Percentiles rank a stretch among this genome's conserved stretches.
Conservation (phyloP, 225 moss, liverwort and hornwort genomes). For the Pseudoscleropodium purum region DNA sequence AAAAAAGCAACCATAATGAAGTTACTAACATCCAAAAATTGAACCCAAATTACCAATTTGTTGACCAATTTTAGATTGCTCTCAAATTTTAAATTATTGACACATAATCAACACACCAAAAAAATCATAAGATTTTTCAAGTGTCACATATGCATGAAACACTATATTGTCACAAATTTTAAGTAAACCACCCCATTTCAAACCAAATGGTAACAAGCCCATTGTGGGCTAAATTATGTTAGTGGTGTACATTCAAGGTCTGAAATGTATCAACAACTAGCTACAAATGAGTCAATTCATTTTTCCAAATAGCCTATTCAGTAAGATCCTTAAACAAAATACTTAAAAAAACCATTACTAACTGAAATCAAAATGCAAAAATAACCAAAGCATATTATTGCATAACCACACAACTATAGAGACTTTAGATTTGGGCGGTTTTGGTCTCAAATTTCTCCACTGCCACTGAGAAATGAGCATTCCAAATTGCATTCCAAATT, state of each 20-base stretch:
- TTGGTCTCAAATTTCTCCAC: neutral
- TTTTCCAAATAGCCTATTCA: neutral
- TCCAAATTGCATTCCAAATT: neutral
- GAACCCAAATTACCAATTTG: neutral
- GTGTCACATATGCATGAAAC: fast-evolving
- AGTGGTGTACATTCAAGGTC: too few species aligned
- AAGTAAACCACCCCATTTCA: too few species aligned
- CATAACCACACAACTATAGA: neutral
- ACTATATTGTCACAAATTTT: neutral
- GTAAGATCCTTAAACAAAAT: neutral
- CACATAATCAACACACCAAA: neutral
- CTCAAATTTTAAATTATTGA: neutral
- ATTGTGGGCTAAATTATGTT: too few species aligned
- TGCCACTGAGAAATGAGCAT: neutral
- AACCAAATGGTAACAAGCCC: too few species aligned
- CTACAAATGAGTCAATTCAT: neutral
- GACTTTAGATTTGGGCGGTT: neutral
- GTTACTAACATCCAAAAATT: fast-evolving
- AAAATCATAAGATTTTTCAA: neutral
- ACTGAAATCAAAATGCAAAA: neutral
- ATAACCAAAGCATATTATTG: neutral
- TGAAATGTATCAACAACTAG: neutral
- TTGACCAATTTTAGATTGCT: neutral
- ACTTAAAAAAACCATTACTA: neutral
- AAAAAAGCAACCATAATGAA: too few species aligned